These are phyloP conservation scores for Jackrogersella minutella DNA, from an alignment of 495 filamentous ascomycete genomes.

Conservation along the genomic window DNA sequence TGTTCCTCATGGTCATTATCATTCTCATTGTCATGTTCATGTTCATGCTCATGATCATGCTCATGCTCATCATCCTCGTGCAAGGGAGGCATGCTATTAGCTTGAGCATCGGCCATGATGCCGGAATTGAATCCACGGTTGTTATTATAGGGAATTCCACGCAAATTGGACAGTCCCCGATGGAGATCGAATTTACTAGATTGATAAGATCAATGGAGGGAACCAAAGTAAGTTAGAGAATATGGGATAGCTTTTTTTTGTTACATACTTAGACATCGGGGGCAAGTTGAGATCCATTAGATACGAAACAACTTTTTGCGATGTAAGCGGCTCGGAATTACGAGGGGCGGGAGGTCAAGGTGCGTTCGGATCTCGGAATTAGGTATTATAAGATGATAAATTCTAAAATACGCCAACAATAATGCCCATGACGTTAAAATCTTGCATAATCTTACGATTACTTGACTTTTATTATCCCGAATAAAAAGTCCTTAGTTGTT, in stretches of 20 bases:
- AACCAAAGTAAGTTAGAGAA: not conserved
- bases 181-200: constrained; percentile 24
- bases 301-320: not conserved
- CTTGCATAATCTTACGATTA: constrained; percentile 11
- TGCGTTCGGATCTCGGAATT: constrained; percentile 23
- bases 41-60: constrained; percentile 21
- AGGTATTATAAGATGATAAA: not conserved
- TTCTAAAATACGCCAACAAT: constrained; percentile 6
- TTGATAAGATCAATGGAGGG: constrained; percentile 31
- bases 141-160: constrained; percentile 19
- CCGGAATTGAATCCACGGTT: constrained; percentile 17
- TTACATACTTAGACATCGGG: constrained; percentile 32
- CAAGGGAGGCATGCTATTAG: constrained; percentile 12
- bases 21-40: constrained; percentile 30
- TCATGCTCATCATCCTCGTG: constrained; percentile 38
- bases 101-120: constrained; percentile 27
- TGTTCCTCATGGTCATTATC: constrained; percentile 37
- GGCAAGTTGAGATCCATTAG: constrained; percentile 5
- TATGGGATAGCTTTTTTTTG: not conserved
- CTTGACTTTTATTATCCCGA: constrained; percentile 12
- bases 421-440: constrained; percentile 20
- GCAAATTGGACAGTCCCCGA: constrained; percentile 22
- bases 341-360: too few species aligned
- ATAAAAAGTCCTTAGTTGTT: constrained; percentile 12
- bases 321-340: constrained; percentile 31